Base-by-base conservation (phyloP, 345 rosid genomes). In the Pistacia integerrima region DNA sequence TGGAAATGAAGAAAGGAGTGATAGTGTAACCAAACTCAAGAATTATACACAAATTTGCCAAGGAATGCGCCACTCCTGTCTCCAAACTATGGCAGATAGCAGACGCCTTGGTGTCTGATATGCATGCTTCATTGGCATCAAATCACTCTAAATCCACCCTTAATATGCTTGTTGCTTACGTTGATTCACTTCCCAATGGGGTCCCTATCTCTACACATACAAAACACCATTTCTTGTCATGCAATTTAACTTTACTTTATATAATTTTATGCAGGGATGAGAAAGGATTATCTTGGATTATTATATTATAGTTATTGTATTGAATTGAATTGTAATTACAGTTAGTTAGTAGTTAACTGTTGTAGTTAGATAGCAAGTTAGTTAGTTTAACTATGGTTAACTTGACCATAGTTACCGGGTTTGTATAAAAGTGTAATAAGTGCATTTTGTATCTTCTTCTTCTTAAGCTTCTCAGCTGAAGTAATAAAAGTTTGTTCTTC, bases 51-150 rank as follows among this genome's bases (percentile, higher is more conserved):
- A 85, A 83, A 69, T 84, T 88, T 28, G 88, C 92, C 4, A 78
- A 82, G 76, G 90, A 90, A 75, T 85, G 92, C 18, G 94, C 90
- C 64, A 85, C 92, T 57, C 94, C 94, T 8, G 89, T 84, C 2
- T 62, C 85, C 0, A 83, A 72, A 77, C 92, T 90, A 0, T 85
- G 88, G 90, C 69, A 67, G 79, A 76, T 88, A 67, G 90, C 90
- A 11, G 81, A 87, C 17, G 87, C 83, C 4, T 67, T 88, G 20
- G 84, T 76, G 14, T 33, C 78, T 7, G 83, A 84, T 44, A 90
- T 87, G 92, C 74, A 78, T 33, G 54, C 85, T 20, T 88, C 87
- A 33, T 78, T 85, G 30, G 35, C 77, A n/a, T 35, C 71, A 3
- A 22, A 67, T 22, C 78, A 74, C 57, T 66, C 35, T 20, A 49